phyloP scores from a whole-genome alignment of 2,329 filamentous ascomycete genomes.

The Colletotrichum destructivum region DNA sequence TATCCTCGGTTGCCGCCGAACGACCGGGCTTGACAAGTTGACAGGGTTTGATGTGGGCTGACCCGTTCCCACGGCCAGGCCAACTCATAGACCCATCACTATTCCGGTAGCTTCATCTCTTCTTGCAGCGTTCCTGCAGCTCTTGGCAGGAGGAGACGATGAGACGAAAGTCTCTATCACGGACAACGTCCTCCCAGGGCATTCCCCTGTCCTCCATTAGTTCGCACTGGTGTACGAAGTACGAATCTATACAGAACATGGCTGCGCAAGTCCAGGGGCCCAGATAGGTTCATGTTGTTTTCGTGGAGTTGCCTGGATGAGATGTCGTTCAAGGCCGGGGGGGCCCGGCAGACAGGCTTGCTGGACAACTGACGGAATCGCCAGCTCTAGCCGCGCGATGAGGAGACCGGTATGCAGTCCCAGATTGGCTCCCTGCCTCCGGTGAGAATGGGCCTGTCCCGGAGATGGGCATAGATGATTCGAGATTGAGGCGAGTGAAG shows the following conservation, averaged over 20 bases:
- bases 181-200: constrained; percentile 1
- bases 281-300: too few species aligned
- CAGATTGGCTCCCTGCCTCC: constrained; percentile 28
- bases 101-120: constrained; percentile 32
- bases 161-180: constrained; percentile 37
- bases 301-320: constrained; percentile 8
- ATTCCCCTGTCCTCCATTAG: constrained; percentile 20
- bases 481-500: constrained; percentile 13
- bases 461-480: constrained; percentile 40
- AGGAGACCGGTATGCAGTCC: constrained; percentile 25
- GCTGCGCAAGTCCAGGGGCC: background rate
- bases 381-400: constrained; percentile 41
- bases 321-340: background rate
- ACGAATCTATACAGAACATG: constrained; percentile 13
- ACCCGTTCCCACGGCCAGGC: background rate
- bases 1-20: constrained; percentile 39
- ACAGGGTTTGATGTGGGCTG: constrained; percentile 8
- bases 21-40: constrained; percentile 18
- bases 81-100: constrained; percentile 11
- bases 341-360: background rate
- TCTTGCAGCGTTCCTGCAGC: constrained; percentile 29
- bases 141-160: constrained; percentile 38
- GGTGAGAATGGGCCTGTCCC: constrained; percentile 31
- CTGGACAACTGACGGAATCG: constrained; percentile 33
- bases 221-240: background rate